Conservation (phyloP, 2,329 filamentous ascomycete species). For the Aspergillus spinulosporus region DNA sequence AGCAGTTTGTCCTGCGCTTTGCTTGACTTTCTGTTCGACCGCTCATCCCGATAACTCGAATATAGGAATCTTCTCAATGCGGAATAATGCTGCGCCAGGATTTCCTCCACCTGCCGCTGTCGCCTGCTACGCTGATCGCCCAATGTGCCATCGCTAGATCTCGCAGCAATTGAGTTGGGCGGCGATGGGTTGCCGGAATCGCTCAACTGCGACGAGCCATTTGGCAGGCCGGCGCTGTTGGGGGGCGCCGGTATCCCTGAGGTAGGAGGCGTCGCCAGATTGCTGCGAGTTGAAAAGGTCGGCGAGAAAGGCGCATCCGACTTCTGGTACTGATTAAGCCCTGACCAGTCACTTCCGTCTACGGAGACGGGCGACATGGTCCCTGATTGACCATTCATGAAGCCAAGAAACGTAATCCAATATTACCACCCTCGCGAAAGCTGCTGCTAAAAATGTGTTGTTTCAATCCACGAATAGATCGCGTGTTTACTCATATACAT, state of each 20-base stretch:
- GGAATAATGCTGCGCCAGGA: constrained; percentile 77
- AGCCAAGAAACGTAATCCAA: constrained; percentile 22
- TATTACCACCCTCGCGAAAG: constrained; percentile 8
- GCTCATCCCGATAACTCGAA: constrained; percentile 70
- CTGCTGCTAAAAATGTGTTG: constrained; percentile 4
- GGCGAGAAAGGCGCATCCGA: constrained; percentile 44
- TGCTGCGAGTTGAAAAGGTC: constrained; percentile 51
- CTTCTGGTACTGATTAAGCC: constrained; percentile 65
- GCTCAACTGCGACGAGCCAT: constrained; percentile 29
- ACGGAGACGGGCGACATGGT: constrained; percentile 79
- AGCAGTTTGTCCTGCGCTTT: constrained; percentile 93
- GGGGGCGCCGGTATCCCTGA: constrained; percentile 61
- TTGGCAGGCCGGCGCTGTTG: constrained; percentile 47
- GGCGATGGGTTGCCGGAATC: constrained; percentile 67
- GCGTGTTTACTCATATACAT: constrained; percentile 18
- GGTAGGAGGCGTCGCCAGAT: constrained; percentile 67
- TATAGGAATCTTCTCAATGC: constrained; percentile 75
- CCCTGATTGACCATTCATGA: constrained; percentile 73
- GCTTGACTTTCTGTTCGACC: constrained; percentile 72
- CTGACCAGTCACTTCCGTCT: constrained; percentile 79
- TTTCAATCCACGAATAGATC: constrained; percentile 9
- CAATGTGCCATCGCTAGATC: constrained; percentile 75
- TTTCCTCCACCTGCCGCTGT: constrained; percentile 62
- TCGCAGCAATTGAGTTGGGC: constrained; percentile 74
- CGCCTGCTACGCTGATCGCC: constrained; percentile 63